Evolutionary conservation across 441 rosid genomes (phyloP).

Genomic region (Raphanus hybrid): DNA sequence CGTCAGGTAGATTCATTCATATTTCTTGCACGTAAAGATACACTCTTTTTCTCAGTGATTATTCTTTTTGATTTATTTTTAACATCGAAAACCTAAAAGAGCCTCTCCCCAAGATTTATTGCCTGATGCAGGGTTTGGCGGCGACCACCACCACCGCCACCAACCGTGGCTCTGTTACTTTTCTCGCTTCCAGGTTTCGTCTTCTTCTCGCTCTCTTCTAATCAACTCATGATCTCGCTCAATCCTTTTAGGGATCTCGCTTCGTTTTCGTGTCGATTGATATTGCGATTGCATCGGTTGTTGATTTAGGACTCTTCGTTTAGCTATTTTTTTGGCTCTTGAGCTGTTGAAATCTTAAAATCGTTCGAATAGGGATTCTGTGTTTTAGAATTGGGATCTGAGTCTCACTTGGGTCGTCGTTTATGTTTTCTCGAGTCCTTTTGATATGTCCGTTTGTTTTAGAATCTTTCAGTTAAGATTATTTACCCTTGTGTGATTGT

Average conservation of each 20-base stretch:
- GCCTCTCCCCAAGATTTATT: background rate
- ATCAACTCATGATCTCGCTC: background rate
- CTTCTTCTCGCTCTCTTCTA: no score
- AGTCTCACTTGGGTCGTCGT: background rate
- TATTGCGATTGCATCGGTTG: background rate
- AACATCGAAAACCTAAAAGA: background rate
- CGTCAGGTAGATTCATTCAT: background rate
- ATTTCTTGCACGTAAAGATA: slow-evolving; percentile 2
- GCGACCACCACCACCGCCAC: slow-evolving; percentile 24
- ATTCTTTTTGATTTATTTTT: background rate
- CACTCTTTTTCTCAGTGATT: background rate
- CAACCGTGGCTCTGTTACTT: slow-evolving; percentile 23
- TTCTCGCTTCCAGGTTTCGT: slow-evolving; percentile 28
- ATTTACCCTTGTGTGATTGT: background rate
- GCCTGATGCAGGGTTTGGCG: slow-evolving; percentile 47
- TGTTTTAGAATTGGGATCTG: background rate
- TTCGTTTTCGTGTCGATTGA: background rate
- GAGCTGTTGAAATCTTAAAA: no score
- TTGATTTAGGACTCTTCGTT: background rate
- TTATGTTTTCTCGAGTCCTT: background rate
- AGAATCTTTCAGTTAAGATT: background rate
- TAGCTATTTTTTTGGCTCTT: no score
- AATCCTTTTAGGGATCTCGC: slow-evolving; percentile 13
- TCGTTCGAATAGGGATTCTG: no score
- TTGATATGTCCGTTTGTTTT: background rate